Percentiles rank a stretch among this genome's conserved stretches.
Evolutionary conservation across 768 basidiomycete genomes (phyloP).

Genomic region (Lentinula detonsa): DNA sequence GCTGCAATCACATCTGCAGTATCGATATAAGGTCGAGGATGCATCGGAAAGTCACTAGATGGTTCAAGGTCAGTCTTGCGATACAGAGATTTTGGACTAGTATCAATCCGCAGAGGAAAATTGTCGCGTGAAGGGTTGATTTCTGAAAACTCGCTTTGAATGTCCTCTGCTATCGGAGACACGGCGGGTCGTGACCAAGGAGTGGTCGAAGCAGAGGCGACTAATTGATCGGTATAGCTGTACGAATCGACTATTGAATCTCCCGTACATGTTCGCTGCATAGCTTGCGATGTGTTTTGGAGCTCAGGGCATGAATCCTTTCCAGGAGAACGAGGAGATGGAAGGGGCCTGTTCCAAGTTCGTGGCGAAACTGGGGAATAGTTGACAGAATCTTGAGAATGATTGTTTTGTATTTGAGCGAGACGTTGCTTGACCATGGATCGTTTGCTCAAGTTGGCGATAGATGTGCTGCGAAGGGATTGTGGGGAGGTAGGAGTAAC

Average conservation of each 20-base stretch:
- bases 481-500: not conserved
- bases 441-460: constrained; percentile 51
- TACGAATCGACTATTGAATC: constrained; percentile 9
- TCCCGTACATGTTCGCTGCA: constrained; percentile 3
- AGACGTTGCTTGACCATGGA: constrained; percentile 66
- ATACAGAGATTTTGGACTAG: not conserved
- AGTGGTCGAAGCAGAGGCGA: not conserved
- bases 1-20: not conserved
- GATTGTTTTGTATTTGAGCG: constrained; percentile 45
- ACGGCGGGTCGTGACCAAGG: not conserved
- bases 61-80: not conserved
- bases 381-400: not conserved
- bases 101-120: not conserved
- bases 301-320: not conserved
- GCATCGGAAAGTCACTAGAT: not conserved
- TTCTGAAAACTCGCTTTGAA: not conserved
- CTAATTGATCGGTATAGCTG: not conserved
- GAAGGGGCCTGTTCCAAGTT: not conserved
- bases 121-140: not conserved
- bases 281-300: not conserved
- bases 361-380: not conserved
- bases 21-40: not conserved
- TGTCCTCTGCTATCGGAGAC: not conserved
- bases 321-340: not conserved
- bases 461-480: constrained; percentile 38